phyloP scores from a whole-genome alignment of 2,329 filamentous ascomycete genomes.

The Chaetomium olivaceum region DNA sequence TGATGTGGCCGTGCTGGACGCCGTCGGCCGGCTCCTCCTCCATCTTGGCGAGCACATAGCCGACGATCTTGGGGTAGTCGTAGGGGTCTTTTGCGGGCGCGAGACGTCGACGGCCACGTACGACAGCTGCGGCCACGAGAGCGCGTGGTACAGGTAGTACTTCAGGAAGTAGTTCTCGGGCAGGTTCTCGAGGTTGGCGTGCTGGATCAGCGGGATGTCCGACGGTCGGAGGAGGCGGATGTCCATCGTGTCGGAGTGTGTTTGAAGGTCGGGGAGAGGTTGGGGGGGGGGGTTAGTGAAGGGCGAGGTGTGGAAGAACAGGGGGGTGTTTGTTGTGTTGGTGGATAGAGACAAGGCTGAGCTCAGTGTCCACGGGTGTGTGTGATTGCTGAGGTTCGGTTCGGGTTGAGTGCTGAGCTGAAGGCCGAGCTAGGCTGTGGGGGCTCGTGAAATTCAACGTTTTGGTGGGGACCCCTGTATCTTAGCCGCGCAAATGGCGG shows the following conservation, averaged over 20 bases:
- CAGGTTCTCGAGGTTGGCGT: constrained; percentile 97
- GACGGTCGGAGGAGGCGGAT: constrained; percentile 82
- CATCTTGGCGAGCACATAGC: constrained; percentile 99
- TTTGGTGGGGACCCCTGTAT: constrained; percentile 22
- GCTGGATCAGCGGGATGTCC: constrained; percentile 90
- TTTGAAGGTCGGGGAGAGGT: too few species aligned
- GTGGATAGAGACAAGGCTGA: neutral
- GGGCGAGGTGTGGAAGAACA: neutral
- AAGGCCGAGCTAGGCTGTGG: constrained; percentile 21
- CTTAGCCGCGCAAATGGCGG: constrained; percentile 35
- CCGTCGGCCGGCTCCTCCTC: constrained; percentile 95
- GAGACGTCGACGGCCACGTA: constrained; percentile 94
- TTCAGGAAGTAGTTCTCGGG: constrained; percentile 99
- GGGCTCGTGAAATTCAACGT: constrained; percentile 20
- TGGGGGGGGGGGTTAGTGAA: neutral
- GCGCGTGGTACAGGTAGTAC: constrained; percentile 98
- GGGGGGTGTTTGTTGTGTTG: neutral
- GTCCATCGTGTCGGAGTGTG: constrained; percentile 63
- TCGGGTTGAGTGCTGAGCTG: constrained; percentile 4
- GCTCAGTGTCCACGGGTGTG: too few species aligned
- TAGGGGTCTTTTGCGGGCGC: constrained; percentile 73
- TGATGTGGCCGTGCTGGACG: constrained; percentile 93
- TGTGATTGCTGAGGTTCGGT: neutral
- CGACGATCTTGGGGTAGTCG: constrained; percentile 95
- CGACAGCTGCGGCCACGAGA: constrained; percentile 96